These are phyloP conservation scores for Neurospora sp. DNA, from an alignment of 495 filamentous ascomycete genomes.

Conservation along the genomic window DNA sequence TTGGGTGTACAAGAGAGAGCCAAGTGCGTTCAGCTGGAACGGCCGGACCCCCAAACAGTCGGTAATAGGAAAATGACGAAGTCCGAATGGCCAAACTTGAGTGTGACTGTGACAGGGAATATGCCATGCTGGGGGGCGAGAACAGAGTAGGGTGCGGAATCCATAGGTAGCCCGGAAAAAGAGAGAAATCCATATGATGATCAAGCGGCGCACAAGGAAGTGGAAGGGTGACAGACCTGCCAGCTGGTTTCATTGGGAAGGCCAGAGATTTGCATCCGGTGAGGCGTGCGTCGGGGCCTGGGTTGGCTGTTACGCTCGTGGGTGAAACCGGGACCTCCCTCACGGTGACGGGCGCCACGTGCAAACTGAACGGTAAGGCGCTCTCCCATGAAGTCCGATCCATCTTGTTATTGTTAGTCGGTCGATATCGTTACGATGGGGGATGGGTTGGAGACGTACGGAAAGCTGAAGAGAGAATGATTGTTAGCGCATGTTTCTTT, in stretches of 20 bases:
- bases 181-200: constrained; percentile 18
- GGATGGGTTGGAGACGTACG: constrained; percentile 39
- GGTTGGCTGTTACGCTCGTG: constrained; percentile 68
- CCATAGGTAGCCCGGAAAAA: constrained; percentile 1
- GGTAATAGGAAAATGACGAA: background rate
- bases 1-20: background rate
- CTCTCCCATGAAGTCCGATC: constrained; percentile 95
- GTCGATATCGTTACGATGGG: constrained; percentile 14
- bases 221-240: constrained; percentile 86
- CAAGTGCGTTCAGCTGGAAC: background rate
- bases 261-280: constrained; percentile 94
- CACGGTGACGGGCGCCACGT: constrained; percentile 81
- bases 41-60: background rate
- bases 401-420: constrained; percentile 57
- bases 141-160: background rate
- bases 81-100: background rate
- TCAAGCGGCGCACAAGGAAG: constrained; percentile 43
- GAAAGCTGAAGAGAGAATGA: constrained; percentile 34
- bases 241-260: constrained; percentile 97
- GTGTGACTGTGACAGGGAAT: background rate
- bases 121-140: background rate
- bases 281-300: constrained; percentile 86
- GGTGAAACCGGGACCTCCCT: constrained; percentile 49
- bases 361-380: constrained; percentile 96
- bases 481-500: constrained; percentile 19